phyloP scores from a whole-genome alignment of 176 grass and related monocot genomes.

The Oryza brachyantha region DNA sequence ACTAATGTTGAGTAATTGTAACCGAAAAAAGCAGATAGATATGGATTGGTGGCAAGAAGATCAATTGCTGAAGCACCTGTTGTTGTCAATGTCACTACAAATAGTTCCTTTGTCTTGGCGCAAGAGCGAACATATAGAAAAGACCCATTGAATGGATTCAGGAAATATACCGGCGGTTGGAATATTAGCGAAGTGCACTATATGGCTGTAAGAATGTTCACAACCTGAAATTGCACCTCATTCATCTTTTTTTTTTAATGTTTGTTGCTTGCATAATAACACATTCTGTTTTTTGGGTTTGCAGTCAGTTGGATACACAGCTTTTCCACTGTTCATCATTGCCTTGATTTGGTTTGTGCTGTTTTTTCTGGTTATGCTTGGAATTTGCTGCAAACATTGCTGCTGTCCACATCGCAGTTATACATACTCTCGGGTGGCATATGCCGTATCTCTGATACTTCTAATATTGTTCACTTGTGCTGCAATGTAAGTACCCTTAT shows the following conservation, averaged over 20 bases:
- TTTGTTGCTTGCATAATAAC: not conserved
- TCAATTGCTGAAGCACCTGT: slow-evolving; percentile 52
- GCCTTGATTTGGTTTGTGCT: slow-evolving; percentile 74
- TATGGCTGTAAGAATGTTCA: slow-evolving; percentile 63
- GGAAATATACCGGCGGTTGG: slow-evolving; percentile 76
- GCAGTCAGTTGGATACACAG: slow-evolving; percentile 81
- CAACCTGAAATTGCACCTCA: not conserved
- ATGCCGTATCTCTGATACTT: slow-evolving; percentile 70
- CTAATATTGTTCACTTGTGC: slow-evolving; percentile 80
- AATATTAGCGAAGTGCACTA: slow-evolving; percentile 88
- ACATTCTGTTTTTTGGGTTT: slow-evolving; percentile 13
- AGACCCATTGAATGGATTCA: slow-evolving; percentile 74
- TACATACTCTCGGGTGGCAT: slow-evolving; percentile 64
- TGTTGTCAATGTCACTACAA: slow-evolving; percentile 39
- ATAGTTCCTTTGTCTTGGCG: slow-evolving; percentile 70
- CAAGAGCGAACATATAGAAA: slow-evolving; percentile 61
- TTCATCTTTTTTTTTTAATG: not conserved
- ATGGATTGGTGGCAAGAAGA: slow-evolving; percentile 49
- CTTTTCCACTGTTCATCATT: slow-evolving; percentile 62
- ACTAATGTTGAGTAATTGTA: not conserved
- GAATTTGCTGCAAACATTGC: slow-evolving; percentile 64
- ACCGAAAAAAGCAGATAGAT: slow-evolving; percentile 32
- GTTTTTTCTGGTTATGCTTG: slow-evolving; percentile 68
- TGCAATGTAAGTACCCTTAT: slow-evolving; percentile 69
- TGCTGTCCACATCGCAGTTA: slow-evolving; percentile 54